Evolutionary conservation across 306 rosid species (phyloP), one percentile per base, ranked within the genome.

Genomic region (Acacia confusa): DNA sequence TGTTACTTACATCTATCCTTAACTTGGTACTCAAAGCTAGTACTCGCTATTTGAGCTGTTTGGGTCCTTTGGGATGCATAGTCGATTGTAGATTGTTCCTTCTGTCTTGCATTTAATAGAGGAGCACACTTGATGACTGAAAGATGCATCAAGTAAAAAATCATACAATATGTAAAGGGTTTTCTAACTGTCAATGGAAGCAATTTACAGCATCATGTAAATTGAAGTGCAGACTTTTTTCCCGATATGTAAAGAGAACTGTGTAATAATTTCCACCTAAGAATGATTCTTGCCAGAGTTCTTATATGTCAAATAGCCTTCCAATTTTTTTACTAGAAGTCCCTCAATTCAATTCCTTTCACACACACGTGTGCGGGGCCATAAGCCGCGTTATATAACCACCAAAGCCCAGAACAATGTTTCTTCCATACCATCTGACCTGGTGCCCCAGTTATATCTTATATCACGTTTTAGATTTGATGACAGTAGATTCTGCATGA

Each of bases 41-140:
- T 69, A 83, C 76, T 53, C 65, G 16, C 68, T 25, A 32, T 24
- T 61, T 50, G 16, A 16, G 47, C 8, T 69, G 53, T 32, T 52
- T 30, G n/a, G n/a, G n/a, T n/a, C n/a, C n/a, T n/a, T n/a, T n/a
- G 78, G 57, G 78, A 20, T 34, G 19, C 66, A 74, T 30, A 72
- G 4, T 32, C 36, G 68, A 9, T 52, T 52, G 47, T 50, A 22
- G 25, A 74, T 55, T 53, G 48, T 19, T 52, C 6, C 47, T 20
- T n/a, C 19, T 17, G 12, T 6, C 13, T 52, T 52, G 48, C 65
- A 45, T 50, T 28, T 28, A 19, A 50, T 25, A 58, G 67, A 60
- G 15, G 34, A 25, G 36, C 16, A 12, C 34, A 25, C 67, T 57
- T 9, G 19, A 25, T 25, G 9, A 24, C 67, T 10, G 1, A 8